Conservation (phyloP, 768 basidiomycete species). For the Hirschioporus abietinus region DNA sequence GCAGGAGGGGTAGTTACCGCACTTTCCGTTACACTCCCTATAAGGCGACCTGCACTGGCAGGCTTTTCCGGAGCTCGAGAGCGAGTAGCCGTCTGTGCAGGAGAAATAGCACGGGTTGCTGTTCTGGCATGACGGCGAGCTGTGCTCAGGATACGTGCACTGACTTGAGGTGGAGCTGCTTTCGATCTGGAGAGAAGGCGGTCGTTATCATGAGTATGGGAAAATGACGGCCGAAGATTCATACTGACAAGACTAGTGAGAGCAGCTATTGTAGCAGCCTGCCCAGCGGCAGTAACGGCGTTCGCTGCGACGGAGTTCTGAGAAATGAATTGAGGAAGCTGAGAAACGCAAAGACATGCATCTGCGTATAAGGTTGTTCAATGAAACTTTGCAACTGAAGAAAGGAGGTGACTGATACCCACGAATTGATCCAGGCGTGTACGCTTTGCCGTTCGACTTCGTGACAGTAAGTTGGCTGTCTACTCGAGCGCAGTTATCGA, state of each 20-base stretch:
- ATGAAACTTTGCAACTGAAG: neutral
- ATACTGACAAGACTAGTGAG: conserved; percentile 32
- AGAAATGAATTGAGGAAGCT: conserved; percentile 28
- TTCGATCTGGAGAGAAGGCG: conserved; percentile 20
- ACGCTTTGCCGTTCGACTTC: neutral
- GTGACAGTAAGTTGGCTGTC: neutral
- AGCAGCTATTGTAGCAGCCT: conserved; percentile 21
- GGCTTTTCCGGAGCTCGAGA: conserved; percentile 25
- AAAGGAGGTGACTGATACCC: neutral
- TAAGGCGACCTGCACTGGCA: conserved; percentile 40
- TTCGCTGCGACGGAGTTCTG: conserved; percentile 26
- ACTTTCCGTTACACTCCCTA: conserved; percentile 45
- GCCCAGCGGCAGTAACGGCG: conserved; percentile 28
- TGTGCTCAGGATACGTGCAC: conserved; percentile 39
- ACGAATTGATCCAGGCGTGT: neutral
- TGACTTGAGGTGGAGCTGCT: conserved; percentile 15
- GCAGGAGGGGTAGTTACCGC: conserved; percentile 20
- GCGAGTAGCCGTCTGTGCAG: conserved; percentile 39
- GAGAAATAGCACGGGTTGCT: conserved; percentile 39
- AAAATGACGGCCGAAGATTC: too few relatives aligned
- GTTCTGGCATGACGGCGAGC: conserved; percentile 29
- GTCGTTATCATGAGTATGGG: too few relatives aligned
- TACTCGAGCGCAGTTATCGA: neutral
- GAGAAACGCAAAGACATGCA: conserved; percentile 39
- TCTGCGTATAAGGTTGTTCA: conserved; percentile 20